phyloP scores from a whole-genome alignment of 352 stramenopile species.

The Pythium insidiosum region DNA sequence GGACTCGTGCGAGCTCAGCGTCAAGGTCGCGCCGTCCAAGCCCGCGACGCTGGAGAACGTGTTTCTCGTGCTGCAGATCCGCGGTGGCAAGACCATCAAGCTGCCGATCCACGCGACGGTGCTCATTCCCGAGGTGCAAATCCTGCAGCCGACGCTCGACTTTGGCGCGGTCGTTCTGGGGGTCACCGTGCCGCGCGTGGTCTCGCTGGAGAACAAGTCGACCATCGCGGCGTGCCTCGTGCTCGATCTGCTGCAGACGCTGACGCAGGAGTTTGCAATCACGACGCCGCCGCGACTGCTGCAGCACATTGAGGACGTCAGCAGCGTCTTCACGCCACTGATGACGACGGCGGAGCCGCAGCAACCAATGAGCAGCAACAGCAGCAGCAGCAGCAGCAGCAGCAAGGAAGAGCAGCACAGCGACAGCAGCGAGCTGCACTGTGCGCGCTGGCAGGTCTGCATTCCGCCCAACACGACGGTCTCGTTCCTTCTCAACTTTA shows the following conservation, averaged over 20 bases:
- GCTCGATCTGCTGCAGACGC: constrained; percentile 47
- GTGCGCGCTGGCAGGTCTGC: constrained; percentile 61
- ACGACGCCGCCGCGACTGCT: constrained; percentile 38
- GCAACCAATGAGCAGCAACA: background rate
- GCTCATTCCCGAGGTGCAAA: constrained; percentile 74
- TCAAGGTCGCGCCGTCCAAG: constrained; percentile 51
- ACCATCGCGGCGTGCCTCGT: constrained; percentile 71
- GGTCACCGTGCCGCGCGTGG: constrained; percentile 38
- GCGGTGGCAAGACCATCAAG: constrained; percentile 59
- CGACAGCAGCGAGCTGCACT: too few species aligned
- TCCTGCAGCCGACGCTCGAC: constrained; percentile 34
- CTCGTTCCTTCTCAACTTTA: constrained; percentile 71
- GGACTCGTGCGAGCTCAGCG: constrained; percentile 38
- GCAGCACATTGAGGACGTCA: constrained; percentile 60
- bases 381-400: background rate
- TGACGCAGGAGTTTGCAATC: constrained; percentile 62
- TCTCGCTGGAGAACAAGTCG: constrained; percentile 78
- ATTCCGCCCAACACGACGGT: constrained; percentile 63
- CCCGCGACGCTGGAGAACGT: constrained; percentile 10
- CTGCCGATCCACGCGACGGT: constrained; percentile 55
- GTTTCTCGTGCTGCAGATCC: constrained; percentile 48
- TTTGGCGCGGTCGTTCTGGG: constrained; percentile 83
- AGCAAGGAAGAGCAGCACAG: constrained; percentile 4
- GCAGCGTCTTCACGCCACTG: constrained; percentile 71
- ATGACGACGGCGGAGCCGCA: constrained; percentile 4